Percentiles rank a stretch among this genome's conserved stretches.
phyloP scores from a whole-genome alignment of 2,329 filamentous ascomycete genomes.

The Emmonsiellopsis sp. region DNA sequence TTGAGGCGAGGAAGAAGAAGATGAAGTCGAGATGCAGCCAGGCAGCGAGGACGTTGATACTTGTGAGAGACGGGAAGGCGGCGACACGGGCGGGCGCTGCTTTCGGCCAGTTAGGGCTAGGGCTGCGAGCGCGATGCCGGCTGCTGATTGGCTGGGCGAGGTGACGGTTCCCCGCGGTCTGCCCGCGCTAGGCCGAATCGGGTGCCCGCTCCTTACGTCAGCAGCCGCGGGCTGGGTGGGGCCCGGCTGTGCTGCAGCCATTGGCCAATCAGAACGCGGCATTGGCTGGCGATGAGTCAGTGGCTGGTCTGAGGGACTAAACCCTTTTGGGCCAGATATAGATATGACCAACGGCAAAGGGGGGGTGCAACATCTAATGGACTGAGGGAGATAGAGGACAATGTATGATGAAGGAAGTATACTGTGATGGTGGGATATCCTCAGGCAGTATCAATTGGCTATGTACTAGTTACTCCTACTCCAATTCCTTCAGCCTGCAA shows the following conservation, averaged over 20 bases:
- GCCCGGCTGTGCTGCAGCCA: not conserved
- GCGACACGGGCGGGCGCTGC: too few species aligned
- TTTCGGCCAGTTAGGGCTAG: not conserved
- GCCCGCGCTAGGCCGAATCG: not conserved
- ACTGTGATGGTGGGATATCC: too few species aligned
- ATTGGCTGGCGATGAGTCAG: not conserved
- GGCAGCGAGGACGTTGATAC: not conserved
- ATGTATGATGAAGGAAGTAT: too few species aligned
- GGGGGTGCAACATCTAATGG: too few species aligned
- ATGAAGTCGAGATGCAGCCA: not conserved
- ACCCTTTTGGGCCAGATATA: too few species aligned
- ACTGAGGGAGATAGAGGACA: too few species aligned
- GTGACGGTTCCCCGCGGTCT: not conserved
- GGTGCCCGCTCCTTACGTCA: not conserved
- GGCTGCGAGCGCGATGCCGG: not conserved
- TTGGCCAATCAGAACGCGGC: not conserved
- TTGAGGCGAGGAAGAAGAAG: conserved; percentile 2
- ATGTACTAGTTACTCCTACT: too few species aligned
- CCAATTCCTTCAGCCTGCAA: too few species aligned
- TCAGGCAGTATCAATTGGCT: too few species aligned
- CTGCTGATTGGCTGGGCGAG: not conserved
- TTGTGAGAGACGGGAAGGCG: not conserved
- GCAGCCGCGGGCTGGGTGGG: not conserved
- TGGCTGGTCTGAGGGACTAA: not conserved
- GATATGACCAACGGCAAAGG: too few species aligned